Base-by-base conservation (phyloP, 176 grass and related monocot species). In the Paspalum vaginatum region DNA sequence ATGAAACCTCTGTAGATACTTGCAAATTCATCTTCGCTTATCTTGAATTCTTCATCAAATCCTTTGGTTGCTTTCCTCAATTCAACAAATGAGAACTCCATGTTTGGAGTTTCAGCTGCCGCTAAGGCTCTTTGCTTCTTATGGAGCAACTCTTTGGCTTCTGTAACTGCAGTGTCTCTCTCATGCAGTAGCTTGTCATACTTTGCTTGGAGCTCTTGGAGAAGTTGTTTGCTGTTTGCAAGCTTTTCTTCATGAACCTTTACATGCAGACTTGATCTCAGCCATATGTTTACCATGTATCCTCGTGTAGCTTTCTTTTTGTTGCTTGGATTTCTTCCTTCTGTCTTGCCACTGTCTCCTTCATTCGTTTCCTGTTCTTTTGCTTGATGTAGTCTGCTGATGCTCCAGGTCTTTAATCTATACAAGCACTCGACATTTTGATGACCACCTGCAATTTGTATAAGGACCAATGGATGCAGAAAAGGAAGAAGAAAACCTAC, bases 1-100 rank as follows among this genome's bases (percentile, higher is more conserved):
- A 91, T 64, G n/a, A 77, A 87, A 13, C 93, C 91, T 74, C 76
- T 89, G 46, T 91, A 97, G 14, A 89, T 86, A 38, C 63, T 69
- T 66, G 80, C 80, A 10, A 78, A 93, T 43, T 41, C 74, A 15
- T 89, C 93, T 70, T 93, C 74, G 0, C 88, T 48, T 27, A 97
- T 88, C 88, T 93, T 93, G 61, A 82, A 73, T 22, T 62, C 78
- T 39, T 20, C 10, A 63, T 85, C 77, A 64, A 87, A 93, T 41
- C 51, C 54, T 20, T 61, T 61, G 11, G 88, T 93, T 76, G 93
- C 90, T 61, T 83, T 69, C 16, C 85, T 48, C 26, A 97, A 49
- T 69, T 93, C 93, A 9, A 15, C 48, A 4, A 64, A 74, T 8
- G 93, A 88, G 39, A 92, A 97, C 43, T 84, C 85, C 1, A 8